Evolutionary conservation across 2,329 filamentous ascomycete species (phyloP).

Genomic region (Bipolaris zeicola): DNA sequence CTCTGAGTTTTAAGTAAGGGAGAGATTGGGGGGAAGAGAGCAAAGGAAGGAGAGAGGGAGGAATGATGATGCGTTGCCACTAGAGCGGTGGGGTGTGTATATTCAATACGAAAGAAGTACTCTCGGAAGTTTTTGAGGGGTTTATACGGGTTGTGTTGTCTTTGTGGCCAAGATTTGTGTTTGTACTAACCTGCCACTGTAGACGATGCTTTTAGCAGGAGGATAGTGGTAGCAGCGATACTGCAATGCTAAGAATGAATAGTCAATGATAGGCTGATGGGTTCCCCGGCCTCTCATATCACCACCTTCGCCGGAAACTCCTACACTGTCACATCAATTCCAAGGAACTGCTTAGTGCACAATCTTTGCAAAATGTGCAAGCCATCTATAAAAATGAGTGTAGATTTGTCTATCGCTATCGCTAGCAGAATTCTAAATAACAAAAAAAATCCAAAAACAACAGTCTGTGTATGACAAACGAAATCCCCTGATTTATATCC

Average conservation of each 20-base stretch:
- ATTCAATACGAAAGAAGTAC: not conserved
- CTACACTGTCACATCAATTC: too few species aligned
- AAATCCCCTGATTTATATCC: too few species aligned
- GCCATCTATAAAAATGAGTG: not conserved
- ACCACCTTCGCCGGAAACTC: too few species aligned
- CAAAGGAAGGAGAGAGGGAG: slow-evolving; percentile 17
- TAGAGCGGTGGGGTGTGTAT: too few species aligned
- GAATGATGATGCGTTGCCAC: not conserved
- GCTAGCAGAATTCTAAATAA: not conserved
- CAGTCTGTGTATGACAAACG: too few species aligned
- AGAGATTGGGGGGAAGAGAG: not conserved
- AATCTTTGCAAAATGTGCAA: not conserved
- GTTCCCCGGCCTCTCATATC: not conserved
- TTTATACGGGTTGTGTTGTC: not conserved
- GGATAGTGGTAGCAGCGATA: not conserved
- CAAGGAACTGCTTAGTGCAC: too few species aligned
- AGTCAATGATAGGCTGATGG: not conserved
- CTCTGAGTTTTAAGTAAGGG: slow-evolving; percentile 68
- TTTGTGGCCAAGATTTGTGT: not conserved
- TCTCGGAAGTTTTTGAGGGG: not conserved
- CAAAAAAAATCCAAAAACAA: too few species aligned
- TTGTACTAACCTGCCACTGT: not conserved
- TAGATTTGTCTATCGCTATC: not conserved
- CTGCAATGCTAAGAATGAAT: not conserved
- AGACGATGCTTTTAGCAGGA: not conserved